Evolutionary conservation across 192 early-diverging fungal genomes (phyloP).

Genomic region (Funneliformis geosporum): DNA sequence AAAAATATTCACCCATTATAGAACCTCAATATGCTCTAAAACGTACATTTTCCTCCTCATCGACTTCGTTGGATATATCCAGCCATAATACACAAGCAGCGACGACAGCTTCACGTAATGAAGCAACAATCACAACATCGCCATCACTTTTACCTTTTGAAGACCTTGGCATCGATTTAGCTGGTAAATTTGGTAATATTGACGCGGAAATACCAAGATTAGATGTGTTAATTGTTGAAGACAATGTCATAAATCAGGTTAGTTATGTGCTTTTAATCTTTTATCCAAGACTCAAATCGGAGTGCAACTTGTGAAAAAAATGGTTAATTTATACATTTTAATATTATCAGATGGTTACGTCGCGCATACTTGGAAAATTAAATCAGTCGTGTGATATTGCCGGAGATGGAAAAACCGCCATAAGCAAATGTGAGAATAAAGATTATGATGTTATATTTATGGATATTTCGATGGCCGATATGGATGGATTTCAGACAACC

Average conservation of each 20-base stretch:
- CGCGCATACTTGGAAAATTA: constrained; percentile 6
- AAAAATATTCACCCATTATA: neutral
- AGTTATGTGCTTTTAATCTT: neutral
- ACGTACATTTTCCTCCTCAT: neutral
- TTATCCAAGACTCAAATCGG: too few species aligned
- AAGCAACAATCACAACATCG: too few species aligned
- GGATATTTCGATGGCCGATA: constrained; percentile 46
- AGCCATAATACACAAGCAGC: neutral
- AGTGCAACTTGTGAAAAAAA: too few species aligned
- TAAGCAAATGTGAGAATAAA: constrained; percentile 18
- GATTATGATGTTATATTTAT: constrained; percentile 47
- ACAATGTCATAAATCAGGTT: constrained; percentile 46
- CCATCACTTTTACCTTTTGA: too few species aligned
- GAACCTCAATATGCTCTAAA: neutral
- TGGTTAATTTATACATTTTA: too few species aligned
- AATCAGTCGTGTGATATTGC: constrained; percentile 18
- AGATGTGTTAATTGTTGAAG: constrained; percentile 45
- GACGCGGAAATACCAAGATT: constrained; percentile 36
- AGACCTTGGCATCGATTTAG: too few species aligned
- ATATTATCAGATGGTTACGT: constrained; percentile 19
- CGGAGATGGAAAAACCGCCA: neutral
- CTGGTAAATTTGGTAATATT: constrained; percentile 24
- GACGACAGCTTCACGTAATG: too few species aligned
- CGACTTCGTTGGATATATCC: neutral
- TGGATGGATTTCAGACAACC: constrained; percentile 36